phyloP scores from a whole-genome alignment of 1,139 yeast genomes.

The Yamadazyma songkhlaensis region DNA sequence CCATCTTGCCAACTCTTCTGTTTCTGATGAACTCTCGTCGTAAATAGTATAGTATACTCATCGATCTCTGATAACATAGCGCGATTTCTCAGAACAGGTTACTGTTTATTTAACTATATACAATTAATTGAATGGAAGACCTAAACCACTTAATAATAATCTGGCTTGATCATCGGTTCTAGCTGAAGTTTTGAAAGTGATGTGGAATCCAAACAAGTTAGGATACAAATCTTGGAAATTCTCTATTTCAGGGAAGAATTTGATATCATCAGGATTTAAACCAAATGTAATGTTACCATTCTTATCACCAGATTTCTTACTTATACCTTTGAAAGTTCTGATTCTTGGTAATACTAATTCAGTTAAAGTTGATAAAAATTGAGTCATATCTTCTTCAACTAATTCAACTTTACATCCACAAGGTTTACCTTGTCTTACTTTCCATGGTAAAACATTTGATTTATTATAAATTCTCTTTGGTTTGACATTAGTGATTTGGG shows the following conservation, averaged over 20 bases:
- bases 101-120: conserved; percentile 3
- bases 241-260: conserved; percentile 90
- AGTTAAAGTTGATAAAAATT: conserved; percentile 79
- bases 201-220: conserved; percentile 78
- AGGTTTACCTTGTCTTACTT: conserved; percentile 79
- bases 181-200: conserved; percentile 84
- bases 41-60: conserved; percentile 29
- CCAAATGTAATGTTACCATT: conserved; percentile 89
- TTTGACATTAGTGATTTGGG: conserved; percentile 90
- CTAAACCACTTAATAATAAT: conserved; percentile 75
- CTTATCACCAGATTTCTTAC: conserved; percentile 74
- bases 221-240: conserved; percentile 91
- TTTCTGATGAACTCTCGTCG: conserved; percentile 46
- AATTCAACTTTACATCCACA: conserved; percentile 89
- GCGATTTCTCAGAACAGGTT: not conserved
- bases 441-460: conserved; percentile 84
- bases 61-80: conserved; percentile 11
- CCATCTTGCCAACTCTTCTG: conserved; percentile 60
- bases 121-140: conserved; percentile 61
- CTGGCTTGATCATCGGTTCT: conserved; percentile 93
- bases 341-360: conserved; percentile 93
- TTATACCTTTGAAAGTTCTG: conserved; percentile 81
- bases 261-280: conserved; percentile 70
- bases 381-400: conserved; percentile 79
- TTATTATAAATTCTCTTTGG: conserved; percentile 73